Conservation (phyloP, 495 filamentous ascomycete genomes). For the Immersiella caudata region DNA sequence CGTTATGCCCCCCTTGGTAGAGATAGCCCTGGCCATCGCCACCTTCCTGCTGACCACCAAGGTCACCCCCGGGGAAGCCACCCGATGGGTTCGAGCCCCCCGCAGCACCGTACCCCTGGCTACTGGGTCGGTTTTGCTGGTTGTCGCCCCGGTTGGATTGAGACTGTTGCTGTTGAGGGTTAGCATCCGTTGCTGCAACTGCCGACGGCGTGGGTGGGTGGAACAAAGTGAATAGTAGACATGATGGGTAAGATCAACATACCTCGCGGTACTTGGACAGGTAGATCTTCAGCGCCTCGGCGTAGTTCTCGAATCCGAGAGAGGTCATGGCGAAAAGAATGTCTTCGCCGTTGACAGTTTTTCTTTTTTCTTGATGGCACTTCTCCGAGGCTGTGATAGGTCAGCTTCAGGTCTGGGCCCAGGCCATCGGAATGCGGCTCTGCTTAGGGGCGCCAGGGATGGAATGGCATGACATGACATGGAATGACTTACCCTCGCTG, state of each 20-base stretch:
- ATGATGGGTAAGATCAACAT: conserved; percentile 50
- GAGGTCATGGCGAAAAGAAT: conserved; percentile 99
- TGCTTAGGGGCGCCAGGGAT: not conserved
- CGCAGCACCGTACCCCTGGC: conserved; percentile 68
- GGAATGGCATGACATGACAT: conserved; percentile 28
- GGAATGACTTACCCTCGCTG: conserved; percentile 76
- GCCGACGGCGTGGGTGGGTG: not conserved
- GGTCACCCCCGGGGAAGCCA: conserved; percentile 61
- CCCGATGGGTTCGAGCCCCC: conserved; percentile 51
- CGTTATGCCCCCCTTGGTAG: conserved; percentile 74
- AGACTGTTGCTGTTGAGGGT: conserved; percentile 57
- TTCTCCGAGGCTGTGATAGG: conserved; percentile 85
- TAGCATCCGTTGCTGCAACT: conserved; percentile 25
- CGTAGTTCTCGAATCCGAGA: conserved; percentile 97
- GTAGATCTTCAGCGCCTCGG: conserved; percentile 97
- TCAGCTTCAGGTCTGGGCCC: conserved; percentile 28
- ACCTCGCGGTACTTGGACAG: conserved; percentile 97
- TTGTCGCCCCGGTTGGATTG: conserved; percentile 77
- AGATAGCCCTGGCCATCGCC: conserved; percentile 60
- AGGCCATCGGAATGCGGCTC: conserved; percentile 22
- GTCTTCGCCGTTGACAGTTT: conserved; percentile 98
- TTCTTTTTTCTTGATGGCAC: conserved; percentile 98
- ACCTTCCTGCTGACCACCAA: conserved; percentile 57
- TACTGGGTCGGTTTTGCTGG: conserved; percentile 65
- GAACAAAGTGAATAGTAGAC: not conserved